Evolutionary conservation across 768 basidiomycete species (phyloP).

Genomic region (Serpula lacrymans): DNA sequence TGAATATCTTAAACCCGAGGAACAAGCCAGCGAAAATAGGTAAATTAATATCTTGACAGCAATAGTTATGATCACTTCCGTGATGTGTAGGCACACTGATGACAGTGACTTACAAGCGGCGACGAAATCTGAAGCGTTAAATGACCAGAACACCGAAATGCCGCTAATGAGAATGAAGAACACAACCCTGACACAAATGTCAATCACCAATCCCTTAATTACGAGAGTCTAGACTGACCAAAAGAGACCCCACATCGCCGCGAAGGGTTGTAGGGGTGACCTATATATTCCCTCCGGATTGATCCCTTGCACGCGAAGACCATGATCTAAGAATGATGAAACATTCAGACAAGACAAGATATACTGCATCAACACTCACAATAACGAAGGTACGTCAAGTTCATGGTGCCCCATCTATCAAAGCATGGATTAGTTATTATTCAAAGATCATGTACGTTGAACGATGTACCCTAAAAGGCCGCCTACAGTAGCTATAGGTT

Average conservation of each 20-base stretch:
- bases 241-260: slow-evolving; percentile 63
- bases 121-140: slow-evolving; percentile 50
- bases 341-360: too few species aligned
- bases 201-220: neutral
- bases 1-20: slow-evolving; percentile 16
- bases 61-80: neutral
- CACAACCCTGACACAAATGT: slow-evolving; percentile 12
- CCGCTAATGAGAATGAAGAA: slow-evolving; percentile 60
- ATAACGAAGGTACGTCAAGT: slow-evolving; percentile 31
- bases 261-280: slow-evolving; percentile 47
- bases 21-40: slow-evolving; percentile 17
- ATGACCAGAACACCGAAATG: slow-evolving; percentile 58
- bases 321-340: slow-evolving; percentile 47
- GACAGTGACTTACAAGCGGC: slow-evolving; percentile 40
- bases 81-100: too few species aligned
- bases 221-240: slow-evolving; percentile 50
- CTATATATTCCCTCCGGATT: slow-evolving; percentile 48
- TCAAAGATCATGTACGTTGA: slow-evolving; percentile 38
- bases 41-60: slow-evolving; percentile 33
- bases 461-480: slow-evolving; percentile 2
- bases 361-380: slow-evolving; percentile 25
- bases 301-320: slow-evolving; percentile 61
- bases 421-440: slow-evolving; percentile 27
- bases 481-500: slow-evolving; percentile 64
- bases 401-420: slow-evolving; percentile 36